Percentiles rank a stretch among this genome's conserved stretches.
Evolutionary conservation across 1,139 yeast genomes (phyloP).

Genomic region (Meyerozyma elateridarum): DNA sequence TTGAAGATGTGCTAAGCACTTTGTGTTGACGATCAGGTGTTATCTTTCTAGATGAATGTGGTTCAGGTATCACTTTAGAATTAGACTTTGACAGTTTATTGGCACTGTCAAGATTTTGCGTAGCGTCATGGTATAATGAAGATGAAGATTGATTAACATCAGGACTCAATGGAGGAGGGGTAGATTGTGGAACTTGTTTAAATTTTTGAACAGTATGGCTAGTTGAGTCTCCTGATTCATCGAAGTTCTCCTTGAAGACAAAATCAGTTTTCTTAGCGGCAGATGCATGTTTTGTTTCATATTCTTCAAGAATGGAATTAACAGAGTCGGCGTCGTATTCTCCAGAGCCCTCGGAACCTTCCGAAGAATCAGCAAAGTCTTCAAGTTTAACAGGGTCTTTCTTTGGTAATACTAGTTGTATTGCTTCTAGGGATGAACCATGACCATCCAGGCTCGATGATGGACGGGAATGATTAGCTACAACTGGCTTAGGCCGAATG

Average conservation of each 20-base stretch:
- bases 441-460: slow-evolving; percentile 1
- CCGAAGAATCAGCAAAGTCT: slow-evolving; percentile 42
- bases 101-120: not conserved
- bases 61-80: too few relatives aligned
- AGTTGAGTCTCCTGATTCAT: slow-evolving; percentile 14
- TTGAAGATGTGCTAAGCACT: slow-evolving; percentile 2
- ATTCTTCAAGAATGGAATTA: slow-evolving; percentile 30
- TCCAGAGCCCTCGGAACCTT: slow-evolving; percentile 12
- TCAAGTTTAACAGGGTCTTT: slow-evolving; percentile 20
- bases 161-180: not conserved
- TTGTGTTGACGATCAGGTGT: not conserved
- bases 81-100: too few relatives aligned
- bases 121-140: slow-evolving; percentile 1
- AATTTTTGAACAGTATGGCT: slow-evolving; percentile 1
- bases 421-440: slow-evolving; percentile 1
- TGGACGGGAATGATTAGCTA: slow-evolving; percentile 2
- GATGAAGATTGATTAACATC: not conserved
- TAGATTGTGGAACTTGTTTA: not conserved
- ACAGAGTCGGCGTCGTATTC: slow-evolving; percentile 28
- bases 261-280: slow-evolving; percentile 11
- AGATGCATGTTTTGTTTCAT: slow-evolving; percentile 12
- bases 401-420: not conserved
- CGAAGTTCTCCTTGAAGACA: slow-evolving; percentile 30
- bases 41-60: too few relatives aligned
- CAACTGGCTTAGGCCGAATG: not conserved